Conservation (phyloP, 306 rosid species). For the Gynostemma pentaphyllum region DNA sequence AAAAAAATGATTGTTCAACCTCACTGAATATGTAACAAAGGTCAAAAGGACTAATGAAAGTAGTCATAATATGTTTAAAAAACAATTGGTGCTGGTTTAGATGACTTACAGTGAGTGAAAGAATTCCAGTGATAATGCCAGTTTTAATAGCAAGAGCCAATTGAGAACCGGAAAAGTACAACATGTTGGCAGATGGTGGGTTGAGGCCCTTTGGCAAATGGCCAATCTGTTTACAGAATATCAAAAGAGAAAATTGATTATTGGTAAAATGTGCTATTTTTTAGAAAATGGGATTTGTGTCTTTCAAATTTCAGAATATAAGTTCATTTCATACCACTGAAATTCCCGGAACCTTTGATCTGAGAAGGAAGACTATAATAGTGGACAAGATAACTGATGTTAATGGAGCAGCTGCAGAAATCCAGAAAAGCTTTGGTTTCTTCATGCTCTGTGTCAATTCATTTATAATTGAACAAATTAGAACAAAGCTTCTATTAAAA, state of each 20-base stretch:
- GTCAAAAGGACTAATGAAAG: background rate
- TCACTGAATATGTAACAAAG: background rate
- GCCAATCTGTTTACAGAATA: constrained; percentile 49
- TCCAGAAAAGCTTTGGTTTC: constrained; percentile 80
- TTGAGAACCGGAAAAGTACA: constrained; percentile 53
- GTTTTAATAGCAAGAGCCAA: constrained; percentile 80
- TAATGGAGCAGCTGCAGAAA: constrained; percentile 90
- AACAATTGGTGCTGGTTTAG: background rate
- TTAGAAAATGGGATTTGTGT: background rate
- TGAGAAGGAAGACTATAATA: constrained; percentile 50
- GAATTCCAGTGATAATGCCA: constrained; percentile 78
- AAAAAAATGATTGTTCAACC: background rate
- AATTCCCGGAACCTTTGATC: constrained; percentile 27
- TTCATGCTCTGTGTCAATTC: constrained; percentile 50
- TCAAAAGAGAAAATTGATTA: background rate
- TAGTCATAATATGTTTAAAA: background rate
- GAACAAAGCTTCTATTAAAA: background rate
- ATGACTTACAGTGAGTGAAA: constrained; percentile 81
- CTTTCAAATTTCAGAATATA: background rate
- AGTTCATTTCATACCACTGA: constrained; percentile 12
- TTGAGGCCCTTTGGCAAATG: constrained; percentile 82
- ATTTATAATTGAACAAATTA: background rate
- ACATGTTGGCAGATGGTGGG: constrained; percentile 82
- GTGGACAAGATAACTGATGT: constrained; percentile 84
- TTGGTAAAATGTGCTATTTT: background rate